Percentiles rank a stretch among this genome's conserved stretches.
phyloP scores from a whole-genome alignment of 768 basidiomycete species.

The Boletus vinaceobasis region DNA sequence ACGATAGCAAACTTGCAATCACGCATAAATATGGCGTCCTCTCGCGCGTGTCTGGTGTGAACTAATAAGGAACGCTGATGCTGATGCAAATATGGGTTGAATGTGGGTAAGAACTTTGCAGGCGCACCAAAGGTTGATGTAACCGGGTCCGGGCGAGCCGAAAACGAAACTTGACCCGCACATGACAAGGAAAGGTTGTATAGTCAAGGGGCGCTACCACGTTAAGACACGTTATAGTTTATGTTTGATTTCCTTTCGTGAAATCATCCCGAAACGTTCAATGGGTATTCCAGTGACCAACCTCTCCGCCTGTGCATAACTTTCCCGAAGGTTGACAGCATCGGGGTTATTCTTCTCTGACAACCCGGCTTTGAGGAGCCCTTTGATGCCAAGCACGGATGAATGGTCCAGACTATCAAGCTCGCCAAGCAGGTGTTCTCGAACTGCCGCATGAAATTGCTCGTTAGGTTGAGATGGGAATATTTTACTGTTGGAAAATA shows the following conservation, averaged over 20 bases:
- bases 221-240: slow-evolving; percentile 41
- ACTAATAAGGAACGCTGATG: neutral
- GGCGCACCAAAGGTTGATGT: neutral
- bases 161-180: neutral
- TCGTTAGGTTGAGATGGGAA: slow-evolving; percentile 51
- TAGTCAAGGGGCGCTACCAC: neutral
- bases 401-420: slow-evolving; percentile 55
- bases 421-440: slow-evolving; percentile 47
- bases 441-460: slow-evolving; percentile 53
- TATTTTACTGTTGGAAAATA: slow-evolving; percentile 44
- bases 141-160: neutral
- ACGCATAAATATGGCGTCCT: neutral
- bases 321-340: slow-evolving; percentile 63
- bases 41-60: neutral
- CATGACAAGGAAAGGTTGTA: neutral
- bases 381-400: slow-evolving; percentile 51
- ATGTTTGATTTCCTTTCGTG: slow-evolving; percentile 62
- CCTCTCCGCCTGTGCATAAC: slow-evolving; percentile 65
- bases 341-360: slow-evolving; percentile 63
- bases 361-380: slow-evolving; percentile 51
- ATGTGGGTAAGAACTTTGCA: neutral
- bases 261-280: slow-evolving; percentile 52
- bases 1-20: neutral
- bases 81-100: neutral
- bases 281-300: slow-evolving; percentile 59